A percentile compares a stretch with the other conserved stretches of the same genome.
phyloP scores from a whole-genome alignment of 306 rosid species.

The Medicago lupulina region DNA sequence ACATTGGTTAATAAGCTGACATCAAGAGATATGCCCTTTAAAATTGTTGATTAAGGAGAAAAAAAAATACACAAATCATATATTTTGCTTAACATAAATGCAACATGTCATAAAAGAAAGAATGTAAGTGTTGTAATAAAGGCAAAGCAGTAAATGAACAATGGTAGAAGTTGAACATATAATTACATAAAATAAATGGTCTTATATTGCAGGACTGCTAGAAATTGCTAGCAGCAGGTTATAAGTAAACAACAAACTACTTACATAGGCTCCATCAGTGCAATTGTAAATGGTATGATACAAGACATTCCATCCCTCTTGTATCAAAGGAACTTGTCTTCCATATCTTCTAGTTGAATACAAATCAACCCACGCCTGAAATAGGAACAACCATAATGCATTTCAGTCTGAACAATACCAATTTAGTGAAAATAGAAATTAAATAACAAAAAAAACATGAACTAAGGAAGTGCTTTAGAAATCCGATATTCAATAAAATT shows the following conservation, averaged over 20 bases:
- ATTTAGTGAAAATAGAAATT: neutral
- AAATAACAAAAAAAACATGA: neutral
- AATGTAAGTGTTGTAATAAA: neutral
- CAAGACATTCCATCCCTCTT: slow-evolving; percentile 79
- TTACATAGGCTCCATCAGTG: slow-evolving; percentile 90
- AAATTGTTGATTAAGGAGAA: slow-evolving; percentile 6
- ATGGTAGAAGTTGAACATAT: neutral
- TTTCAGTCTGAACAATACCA: slow-evolving; percentile 28
- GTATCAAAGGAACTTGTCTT: slow-evolving; percentile 62
- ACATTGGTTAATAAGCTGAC: slow-evolving; percentile 23
- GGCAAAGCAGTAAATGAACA: neutral
- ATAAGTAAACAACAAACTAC: slow-evolving; percentile 48
- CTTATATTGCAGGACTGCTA: slow-evolving; percentile 26
- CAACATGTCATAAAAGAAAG: slow-evolving; percentile 15
- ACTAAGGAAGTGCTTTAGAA: neutral
- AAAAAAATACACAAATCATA: slow-evolving; percentile 21
- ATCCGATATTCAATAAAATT: slow-evolving; percentile 21
- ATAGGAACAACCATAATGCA: slow-evolving; percentile 24
- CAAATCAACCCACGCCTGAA: slow-evolving; percentile 77
- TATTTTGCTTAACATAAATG: neutral
- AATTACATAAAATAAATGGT: neutral
- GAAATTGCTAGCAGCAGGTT: slow-evolving; percentile 31
- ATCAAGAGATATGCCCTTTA: neutral
- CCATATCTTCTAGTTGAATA: slow-evolving; percentile 86
- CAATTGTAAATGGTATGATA: slow-evolving; percentile 85